A percentile compares a stretch with the other conserved stretches of the same genome.
Conservation (phyloP, 768 basidiomycete genomes). For the Hericium coralloides region DNA sequence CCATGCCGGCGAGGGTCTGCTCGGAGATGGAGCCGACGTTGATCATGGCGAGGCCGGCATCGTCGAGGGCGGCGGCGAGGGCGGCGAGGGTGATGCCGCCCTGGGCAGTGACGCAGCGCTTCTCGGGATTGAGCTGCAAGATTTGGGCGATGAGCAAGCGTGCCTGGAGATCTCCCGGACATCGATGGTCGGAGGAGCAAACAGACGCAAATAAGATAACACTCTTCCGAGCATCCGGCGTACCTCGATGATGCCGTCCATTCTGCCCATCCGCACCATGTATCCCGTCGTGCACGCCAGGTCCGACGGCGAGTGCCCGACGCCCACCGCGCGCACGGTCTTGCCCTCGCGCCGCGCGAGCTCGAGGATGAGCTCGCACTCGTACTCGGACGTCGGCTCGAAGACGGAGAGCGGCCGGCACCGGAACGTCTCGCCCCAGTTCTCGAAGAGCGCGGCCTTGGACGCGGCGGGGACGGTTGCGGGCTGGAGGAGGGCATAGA, state of each 20-base stretch:
- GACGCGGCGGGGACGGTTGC: slow-evolving; percentile 39
- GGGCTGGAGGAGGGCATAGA: slow-evolving; percentile 46
- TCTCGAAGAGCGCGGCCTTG: slow-evolving; percentile 47
- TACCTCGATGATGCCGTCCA: slow-evolving; percentile 73
- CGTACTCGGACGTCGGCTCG: slow-evolving; percentile 56
- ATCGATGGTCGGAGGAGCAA: slow-evolving; percentile 10
- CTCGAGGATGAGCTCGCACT: slow-evolving; percentile 72
- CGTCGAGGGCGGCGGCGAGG: slow-evolving; percentile 60
- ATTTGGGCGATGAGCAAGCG: background rate
- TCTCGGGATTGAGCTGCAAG: slow-evolving; percentile 59
- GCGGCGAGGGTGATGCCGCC: slow-evolving; percentile 72
- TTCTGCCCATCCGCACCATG: slow-evolving; percentile 71
- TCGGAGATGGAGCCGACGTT: slow-evolving; percentile 96
- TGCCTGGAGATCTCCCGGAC: background rate
- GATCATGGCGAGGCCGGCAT: slow-evolving; percentile 71
- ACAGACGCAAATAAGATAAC: slow-evolving; percentile 9
- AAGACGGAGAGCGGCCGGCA: slow-evolving; percentile 67
- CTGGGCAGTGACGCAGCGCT: slow-evolving; percentile 59
- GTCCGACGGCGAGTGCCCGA: slow-evolving; percentile 92
- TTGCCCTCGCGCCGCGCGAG: slow-evolving; percentile 67
- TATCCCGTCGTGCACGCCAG: slow-evolving; percentile 83
- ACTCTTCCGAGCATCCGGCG: background rate
- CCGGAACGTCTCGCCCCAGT: slow-evolving; percentile 81
- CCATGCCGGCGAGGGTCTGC: slow-evolving; percentile 86
- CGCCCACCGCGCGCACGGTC: slow-evolving; percentile 73